Evolutionary conservation across 768 basidiomycete genomes (phyloP), one percentile per base, ranked within the genome.

Genomic region (Boletellus ananas): DNA sequence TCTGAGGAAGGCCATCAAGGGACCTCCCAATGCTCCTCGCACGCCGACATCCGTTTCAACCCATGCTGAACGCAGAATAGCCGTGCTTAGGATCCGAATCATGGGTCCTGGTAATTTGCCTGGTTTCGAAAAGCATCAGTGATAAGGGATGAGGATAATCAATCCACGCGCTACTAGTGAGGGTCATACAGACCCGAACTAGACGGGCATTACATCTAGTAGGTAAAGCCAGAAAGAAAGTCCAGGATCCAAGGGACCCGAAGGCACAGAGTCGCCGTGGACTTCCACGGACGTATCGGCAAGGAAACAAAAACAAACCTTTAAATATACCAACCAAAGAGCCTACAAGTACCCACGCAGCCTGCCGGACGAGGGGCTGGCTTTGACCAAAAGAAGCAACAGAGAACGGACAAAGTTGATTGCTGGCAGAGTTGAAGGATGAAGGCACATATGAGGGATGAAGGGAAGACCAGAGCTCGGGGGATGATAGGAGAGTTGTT

Each of bases 341-440:
- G 67, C 63, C 48, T 74, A 75, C 11, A 87, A 61, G 8, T 84
- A 56, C 59, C 85, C 93, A 95, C 0, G 82, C 80, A 11, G 84
- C 76, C 61, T 83, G 79, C 16, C 93, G 78, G 27, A 92, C 85
- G 35, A 74, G 75, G 3, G 90, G 87, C 57, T 93, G 89, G 3
- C 66, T 73, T 31, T 70, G 72, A 1, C 89, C 90, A 54, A 87
- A 65, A 12, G 56, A 50, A n/a, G 34, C 43, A 1, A 20, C 18
- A 11, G 60, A 54, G 11, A 58, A 60, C 4, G 57, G 49, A 44
- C 60, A 62, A 9, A 14, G 2, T 16, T 38, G 52, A 9, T 80
- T 42, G 70, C 68, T 43, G 75, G 73, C 5, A 6, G 16, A 20
- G 34, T 10, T 23, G n/a, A 51, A 45, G 16, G 7, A 38, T 69